Evolutionary conservation across 169 alveolate species (phyloP).

Genomic region (Babesia ovata): DNA sequence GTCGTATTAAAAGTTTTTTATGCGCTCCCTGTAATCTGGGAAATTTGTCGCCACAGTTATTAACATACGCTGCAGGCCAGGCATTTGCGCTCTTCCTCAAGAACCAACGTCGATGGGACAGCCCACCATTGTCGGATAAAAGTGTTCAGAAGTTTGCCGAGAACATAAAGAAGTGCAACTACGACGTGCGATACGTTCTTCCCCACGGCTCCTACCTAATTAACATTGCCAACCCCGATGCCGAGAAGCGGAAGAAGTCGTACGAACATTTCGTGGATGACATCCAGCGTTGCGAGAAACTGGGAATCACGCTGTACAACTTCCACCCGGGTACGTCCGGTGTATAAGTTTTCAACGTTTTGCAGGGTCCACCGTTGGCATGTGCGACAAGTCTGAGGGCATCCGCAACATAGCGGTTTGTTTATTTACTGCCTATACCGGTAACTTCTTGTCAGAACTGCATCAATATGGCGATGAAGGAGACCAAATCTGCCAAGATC

Average conservation of each 20-base stretch:
- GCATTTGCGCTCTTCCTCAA: constrained; percentile 87
- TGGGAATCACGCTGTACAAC: constrained; percentile 84
- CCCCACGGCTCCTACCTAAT: constrained; percentile 90
- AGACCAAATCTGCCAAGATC: constrained; percentile 77
- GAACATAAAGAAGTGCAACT: constrained; percentile 62
- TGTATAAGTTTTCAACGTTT: not conserved
- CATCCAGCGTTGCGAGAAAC: constrained; percentile 83
- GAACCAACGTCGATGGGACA: constrained; percentile 87
- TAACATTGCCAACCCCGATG: constrained; percentile 86
- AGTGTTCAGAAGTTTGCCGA: constrained; percentile 74
- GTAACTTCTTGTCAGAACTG: constrained; percentile 17
- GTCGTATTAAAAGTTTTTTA: too few species aligned
- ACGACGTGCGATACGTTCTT: constrained; percentile 74
- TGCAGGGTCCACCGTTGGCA: constrained; percentile 77
- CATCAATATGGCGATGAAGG: constrained; percentile 81
- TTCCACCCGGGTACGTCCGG: constrained; percentile 86
- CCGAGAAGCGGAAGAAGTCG: constrained; percentile 82
- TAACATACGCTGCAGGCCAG: constrained; percentile 69
- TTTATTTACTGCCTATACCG: not conserved
- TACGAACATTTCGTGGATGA: constrained; percentile 85
- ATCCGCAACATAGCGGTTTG: constrained; percentile 76
- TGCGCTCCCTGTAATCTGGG: too few species aligned
- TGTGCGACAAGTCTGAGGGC: constrained; percentile 79
- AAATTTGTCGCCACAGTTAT: too few species aligned
- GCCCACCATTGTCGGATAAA: constrained; percentile 77